Percentiles rank a stretch among this genome's conserved stretches.
phyloP scores from a whole-genome alignment of 1,284 basidiomycete species.

The Puccinia coronata region DNA sequence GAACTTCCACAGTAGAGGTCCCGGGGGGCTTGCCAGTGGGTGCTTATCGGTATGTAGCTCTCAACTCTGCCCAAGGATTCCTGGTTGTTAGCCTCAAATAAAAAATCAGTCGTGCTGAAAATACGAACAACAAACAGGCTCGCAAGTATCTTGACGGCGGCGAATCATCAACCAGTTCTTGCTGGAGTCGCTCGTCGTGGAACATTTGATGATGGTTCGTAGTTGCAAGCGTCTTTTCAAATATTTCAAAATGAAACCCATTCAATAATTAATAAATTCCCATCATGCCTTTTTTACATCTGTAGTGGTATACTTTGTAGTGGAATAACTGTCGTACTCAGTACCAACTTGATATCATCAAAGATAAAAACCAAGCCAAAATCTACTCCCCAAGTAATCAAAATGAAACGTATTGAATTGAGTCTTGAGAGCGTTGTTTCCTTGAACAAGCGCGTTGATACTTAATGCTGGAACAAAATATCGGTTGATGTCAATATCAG shows the following conservation, averaged over 20 bases:
- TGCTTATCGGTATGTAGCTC: slow-evolving; percentile 31
- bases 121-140: not conserved
- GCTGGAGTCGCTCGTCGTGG: slow-evolving; percentile 36
- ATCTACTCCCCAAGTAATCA: not conserved
- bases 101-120: not conserved
- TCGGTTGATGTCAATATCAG: no score
- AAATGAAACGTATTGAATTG: no score
- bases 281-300: not conserved
- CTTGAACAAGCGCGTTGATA: no score
- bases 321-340: not conserved
- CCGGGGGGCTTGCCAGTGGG: slow-evolving; percentile 26
- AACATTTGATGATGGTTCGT: slow-evolving; percentile 36
- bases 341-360: not conserved
- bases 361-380: not conserved
- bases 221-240: not conserved
- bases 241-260: not conserved
- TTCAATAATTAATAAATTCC: no score
- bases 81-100: not conserved
- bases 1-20: slow-evolving; percentile 12
- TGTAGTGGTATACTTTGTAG: slow-evolving; percentile 5
- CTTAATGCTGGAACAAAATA: no score
- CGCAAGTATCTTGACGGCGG: slow-evolving; percentile 9
- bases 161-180: slow-evolving; percentile 37
- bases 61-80: not conserved
- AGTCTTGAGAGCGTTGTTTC: no score